Evolutionary conservation across 148 eudicot species (phyloP), one percentile per base, ranked within the genome.

Genomic region (Amaranthus hypochondriacus): DNA sequence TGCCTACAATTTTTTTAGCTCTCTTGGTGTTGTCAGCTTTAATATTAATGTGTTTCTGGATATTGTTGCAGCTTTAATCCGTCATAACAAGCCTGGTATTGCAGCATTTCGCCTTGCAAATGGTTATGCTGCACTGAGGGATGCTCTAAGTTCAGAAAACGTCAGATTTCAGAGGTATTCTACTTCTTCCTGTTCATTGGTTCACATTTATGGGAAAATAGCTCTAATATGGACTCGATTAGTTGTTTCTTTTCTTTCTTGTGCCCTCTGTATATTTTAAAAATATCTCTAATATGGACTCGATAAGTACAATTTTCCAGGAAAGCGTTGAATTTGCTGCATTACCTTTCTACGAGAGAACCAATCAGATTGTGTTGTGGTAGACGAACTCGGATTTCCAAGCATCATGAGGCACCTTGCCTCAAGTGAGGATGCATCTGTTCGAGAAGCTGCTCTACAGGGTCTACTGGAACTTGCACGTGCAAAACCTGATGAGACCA

Each of bases 301-400:
- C 62, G 9, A 55, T 18, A 4, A 7, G 51, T 5, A 63, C 13
- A 57, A 39, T 54, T 57, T 78, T 88, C 74, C 92, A 95, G 98
- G 96, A 95, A 92, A 87, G 98, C 98, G n/a, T 83, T 92, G 42
- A 88, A 85, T 83, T 83, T 95, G 85, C 83, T 95, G 69, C 89
- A 89, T 6, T 91, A 94, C 70, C 86, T 94, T 94, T 66, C 79
- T 94, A 43, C 81, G 81, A 5, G 98, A 91, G 80, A 90, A 84
- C 66, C 79, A 46, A 6, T 78, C 90, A 12, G 97, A 91, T 77
- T 74, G 84, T 73, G 70, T 48, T 51, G 80, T 86, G 1, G 86
- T 81, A 11, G 80, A 84, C 6, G 93, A 92, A 63, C 88, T 95
- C 3, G 98, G 98, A 13, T 92, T 89, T 62, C 86, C 90, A n/a